phyloP scores from a whole-genome alignment of 176 grass and related monocot species.

The Oryza officinalis region DNA sequence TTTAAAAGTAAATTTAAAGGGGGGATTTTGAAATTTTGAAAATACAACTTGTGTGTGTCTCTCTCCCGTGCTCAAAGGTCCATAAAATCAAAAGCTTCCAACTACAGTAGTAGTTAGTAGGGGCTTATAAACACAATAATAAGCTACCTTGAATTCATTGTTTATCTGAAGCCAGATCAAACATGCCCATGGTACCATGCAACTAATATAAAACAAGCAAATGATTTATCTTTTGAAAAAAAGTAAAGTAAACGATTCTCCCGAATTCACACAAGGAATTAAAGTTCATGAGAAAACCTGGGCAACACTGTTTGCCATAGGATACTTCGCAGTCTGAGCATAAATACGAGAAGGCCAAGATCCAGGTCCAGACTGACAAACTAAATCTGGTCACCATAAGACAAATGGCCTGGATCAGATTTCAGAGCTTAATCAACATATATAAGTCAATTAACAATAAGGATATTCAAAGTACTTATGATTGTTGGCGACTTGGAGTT shows the following conservation, averaged over 20 bases:
- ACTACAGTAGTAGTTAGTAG: background rate
- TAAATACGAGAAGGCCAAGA: conserved; percentile 90
- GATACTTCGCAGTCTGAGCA: conserved; percentile 85
- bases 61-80: too few relatives aligned
- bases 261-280: conserved; percentile 1
- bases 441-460: conserved; percentile 18
- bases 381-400: conserved; percentile 75
- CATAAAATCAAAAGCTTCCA: background rate
- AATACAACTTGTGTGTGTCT: too few relatives aligned
- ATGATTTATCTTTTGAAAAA: background rate
- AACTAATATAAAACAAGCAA: conserved; percentile 13
- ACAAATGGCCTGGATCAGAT: conserved; percentile 30
- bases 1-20: background rate
- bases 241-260: background rate
- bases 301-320: conserved; percentile 98
- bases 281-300: conserved; percentile 63
- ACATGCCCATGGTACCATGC: background rate
- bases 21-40: background rate
- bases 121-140: background rate
- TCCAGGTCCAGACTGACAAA: conserved; percentile 96
- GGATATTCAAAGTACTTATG: background rate
- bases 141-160: background rate
- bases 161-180: background rate
- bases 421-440: conserved; percentile 27
- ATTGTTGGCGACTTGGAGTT: background rate